Percentiles rank a stretch among this genome's conserved stretches.
Evolutionary conservation across 371 early-diverging fungal species (phyloP).

Genomic region (Rhizopus arrhizus): DNA sequence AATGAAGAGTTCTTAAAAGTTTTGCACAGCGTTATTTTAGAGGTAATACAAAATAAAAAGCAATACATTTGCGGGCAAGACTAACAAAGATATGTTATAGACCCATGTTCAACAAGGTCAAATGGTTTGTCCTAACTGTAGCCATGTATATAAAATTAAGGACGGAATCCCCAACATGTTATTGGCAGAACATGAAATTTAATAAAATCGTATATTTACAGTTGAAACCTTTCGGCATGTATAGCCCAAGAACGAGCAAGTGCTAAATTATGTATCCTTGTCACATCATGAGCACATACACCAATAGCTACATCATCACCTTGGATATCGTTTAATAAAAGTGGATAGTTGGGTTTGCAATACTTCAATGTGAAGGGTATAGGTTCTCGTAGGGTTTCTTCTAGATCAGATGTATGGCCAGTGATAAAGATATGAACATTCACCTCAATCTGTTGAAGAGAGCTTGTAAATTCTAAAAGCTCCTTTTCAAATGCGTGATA

Average conservation of each 20-base stretch:
- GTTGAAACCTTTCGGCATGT: constrained; percentile 39
- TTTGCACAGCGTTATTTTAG: constrained; percentile 79
- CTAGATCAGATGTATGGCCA: constrained; percentile 14
- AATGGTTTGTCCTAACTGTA: constrained; percentile 91
- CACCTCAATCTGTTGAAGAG: constrained; percentile 2
- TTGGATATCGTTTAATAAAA: constrained; percentile 1
- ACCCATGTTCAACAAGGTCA: constrained; percentile 83
- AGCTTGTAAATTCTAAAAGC: constrained; percentile 1
- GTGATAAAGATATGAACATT: constrained; percentile 19
- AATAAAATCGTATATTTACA: constrained; percentile 33
- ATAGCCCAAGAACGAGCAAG: constrained; percentile 33
- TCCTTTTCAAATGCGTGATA: constrained; percentile 30
- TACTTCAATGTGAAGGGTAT: background rate
- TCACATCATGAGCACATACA: constrained; percentile 40
- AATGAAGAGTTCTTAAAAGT: constrained; percentile 76
- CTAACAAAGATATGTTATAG: constrained; percentile 41
- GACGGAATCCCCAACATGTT: constrained; percentile 98
- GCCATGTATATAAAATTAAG: constrained; percentile 87
- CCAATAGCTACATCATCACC: constrained; percentile 26
- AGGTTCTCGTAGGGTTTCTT: background rate
- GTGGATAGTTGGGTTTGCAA: constrained; percentile 17
- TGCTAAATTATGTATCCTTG: constrained; percentile 22
- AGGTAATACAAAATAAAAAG: constrained; percentile 54
- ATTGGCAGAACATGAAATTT: constrained; percentile 92
- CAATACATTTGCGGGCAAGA: background rate